Base-by-base conservation (phyloP, 2,329 filamentous ascomycete genomes). In the Xylariaceae sp. region DNA sequence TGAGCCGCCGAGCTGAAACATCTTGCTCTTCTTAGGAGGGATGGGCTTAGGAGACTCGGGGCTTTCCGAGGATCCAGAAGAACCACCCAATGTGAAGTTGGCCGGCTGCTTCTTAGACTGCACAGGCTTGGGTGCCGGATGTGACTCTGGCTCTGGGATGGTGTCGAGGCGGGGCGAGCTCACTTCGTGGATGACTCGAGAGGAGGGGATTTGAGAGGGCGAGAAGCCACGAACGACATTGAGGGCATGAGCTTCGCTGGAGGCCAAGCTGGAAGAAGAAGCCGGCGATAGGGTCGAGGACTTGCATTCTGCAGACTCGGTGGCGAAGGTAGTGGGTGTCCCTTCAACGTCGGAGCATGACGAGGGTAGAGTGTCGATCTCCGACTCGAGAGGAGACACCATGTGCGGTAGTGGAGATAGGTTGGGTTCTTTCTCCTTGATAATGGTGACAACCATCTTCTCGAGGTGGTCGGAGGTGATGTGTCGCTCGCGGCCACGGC, bases 391-490 rank as follows among this genome's bases (percentile, higher is more conserved):
- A 11, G 69, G 64, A n/a, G 67, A 60, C 62, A 69, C 60, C 60
- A 73, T 69, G 44, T 68, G 65, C 16, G 80, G 76, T 9, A 84
- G 70, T 62, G 77, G 82, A 47, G 76, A 73, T 58, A 71, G 72
- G 60, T 93, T 76, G 42, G 80, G 80, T 70, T 85, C 84, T 72
- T 89, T 90, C 71, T 94, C 88, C 71, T 95, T 89, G 67, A 97
- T 94, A 50, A 97, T 97, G 38, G 87, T 90, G 51, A 89, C 84
- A 40, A 97, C 90, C 82, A 97, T 95, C 75, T 95, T 95, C 72
- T 96, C 90, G 31, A 97, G 80, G 63, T 94, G 89, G 65, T 90
- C 82, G 6, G 93, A 90, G n/a, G 91, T 95, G 61, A 97, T 93
- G 73, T 96, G 92, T 65, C 89, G 88, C 68, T 94, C 89, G 50